phyloP scores from a whole-genome alignment of 2,329 filamentous ascomycete species.

The Trichoderma sp. region DNA sequence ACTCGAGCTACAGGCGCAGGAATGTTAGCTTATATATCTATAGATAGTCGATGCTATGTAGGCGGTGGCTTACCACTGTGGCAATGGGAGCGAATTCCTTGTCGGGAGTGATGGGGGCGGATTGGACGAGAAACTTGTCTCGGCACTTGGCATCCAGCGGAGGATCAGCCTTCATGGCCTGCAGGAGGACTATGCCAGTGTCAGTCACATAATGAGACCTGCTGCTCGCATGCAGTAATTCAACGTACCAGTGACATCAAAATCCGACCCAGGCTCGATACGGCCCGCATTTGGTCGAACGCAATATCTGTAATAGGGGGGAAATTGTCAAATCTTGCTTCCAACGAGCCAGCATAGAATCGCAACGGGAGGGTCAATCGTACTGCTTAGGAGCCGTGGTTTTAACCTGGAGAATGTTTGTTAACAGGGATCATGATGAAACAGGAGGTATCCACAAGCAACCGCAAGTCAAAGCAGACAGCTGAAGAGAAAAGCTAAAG shows the following conservation, averaged over 20 bases:
- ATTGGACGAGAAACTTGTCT: constrained; percentile 98
- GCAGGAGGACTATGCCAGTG: constrained; percentile 73
- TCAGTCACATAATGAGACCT: constrained; percentile 32
- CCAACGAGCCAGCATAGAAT: not conserved
- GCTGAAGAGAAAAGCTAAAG: not conserved
- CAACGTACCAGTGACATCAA: constrained; percentile 84
- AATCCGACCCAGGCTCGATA: constrained; percentile 85
- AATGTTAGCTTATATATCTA: constrained; percentile 5
- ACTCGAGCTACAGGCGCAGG: constrained; percentile 68
- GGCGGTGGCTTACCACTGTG: constrained; percentile 67
- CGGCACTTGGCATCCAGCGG: constrained; percentile 84
- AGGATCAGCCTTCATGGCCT: constrained; percentile 97
- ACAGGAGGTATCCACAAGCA: constrained; percentile 23
- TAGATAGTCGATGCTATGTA: not conserved
- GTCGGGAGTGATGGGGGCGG: constrained; percentile 78
- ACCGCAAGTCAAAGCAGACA: not conserved
- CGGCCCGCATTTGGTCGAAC: constrained; percentile 95
- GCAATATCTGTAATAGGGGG: constrained; percentile 72
- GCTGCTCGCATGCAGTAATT: not conserved
- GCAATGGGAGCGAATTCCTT: constrained; percentile 82
- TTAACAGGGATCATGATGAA: constrained; percentile 30
- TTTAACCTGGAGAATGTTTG: constrained; percentile 72
- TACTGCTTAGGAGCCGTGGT: constrained; percentile 99
- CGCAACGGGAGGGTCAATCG: constrained; percentile 42
- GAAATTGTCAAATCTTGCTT: not conserved